A percentile compares a stretch with the other conserved stretches of the same genome.
Conservation (phyloP, 2,329 filamentous ascomycete genomes). For the Penicillium sp. region DNA sequence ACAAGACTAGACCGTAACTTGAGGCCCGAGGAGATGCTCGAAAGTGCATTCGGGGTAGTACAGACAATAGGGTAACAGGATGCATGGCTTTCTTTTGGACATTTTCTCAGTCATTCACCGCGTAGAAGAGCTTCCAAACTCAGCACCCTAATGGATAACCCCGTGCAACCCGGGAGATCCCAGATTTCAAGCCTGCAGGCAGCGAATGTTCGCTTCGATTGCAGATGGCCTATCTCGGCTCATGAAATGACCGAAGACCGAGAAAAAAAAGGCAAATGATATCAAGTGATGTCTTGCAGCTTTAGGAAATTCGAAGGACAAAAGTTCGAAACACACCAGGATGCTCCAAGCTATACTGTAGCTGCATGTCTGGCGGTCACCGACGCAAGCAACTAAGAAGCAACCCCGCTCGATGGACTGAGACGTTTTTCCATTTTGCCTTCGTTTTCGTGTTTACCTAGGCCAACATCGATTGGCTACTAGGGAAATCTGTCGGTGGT, state of each 20-base stretch:
- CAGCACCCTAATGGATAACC: background rate
- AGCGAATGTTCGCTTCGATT: background rate
- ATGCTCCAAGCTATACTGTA: background rate
- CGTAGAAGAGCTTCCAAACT: background rate
- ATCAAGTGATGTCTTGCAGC: background rate
- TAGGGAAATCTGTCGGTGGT: background rate
- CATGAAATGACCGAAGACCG: background rate
- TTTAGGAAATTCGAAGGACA: background rate
- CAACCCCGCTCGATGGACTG: background rate
- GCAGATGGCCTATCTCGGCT: background rate
- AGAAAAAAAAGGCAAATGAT: background rate
- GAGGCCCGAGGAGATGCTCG: slow-evolving; percentile 5
- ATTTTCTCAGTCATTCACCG: background rate
- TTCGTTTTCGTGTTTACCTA: background rate
- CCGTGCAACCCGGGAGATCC: background rate
- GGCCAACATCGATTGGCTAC: background rate
- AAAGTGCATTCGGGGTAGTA: slow-evolving; percentile 6
- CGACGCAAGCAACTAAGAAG: background rate
- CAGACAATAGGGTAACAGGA: too few relatives aligned
- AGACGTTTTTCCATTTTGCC: background rate
- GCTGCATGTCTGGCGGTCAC: background rate
- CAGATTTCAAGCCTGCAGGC: background rate
- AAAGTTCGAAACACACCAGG: background rate
- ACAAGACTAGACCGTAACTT: slow-evolving; percentile 7
- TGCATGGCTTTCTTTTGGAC: too few relatives aligned